Base-by-base conservation (phyloP, 2,329 filamentous ascomycete genomes). In the Fonsecaea pedrosoi region DNA sequence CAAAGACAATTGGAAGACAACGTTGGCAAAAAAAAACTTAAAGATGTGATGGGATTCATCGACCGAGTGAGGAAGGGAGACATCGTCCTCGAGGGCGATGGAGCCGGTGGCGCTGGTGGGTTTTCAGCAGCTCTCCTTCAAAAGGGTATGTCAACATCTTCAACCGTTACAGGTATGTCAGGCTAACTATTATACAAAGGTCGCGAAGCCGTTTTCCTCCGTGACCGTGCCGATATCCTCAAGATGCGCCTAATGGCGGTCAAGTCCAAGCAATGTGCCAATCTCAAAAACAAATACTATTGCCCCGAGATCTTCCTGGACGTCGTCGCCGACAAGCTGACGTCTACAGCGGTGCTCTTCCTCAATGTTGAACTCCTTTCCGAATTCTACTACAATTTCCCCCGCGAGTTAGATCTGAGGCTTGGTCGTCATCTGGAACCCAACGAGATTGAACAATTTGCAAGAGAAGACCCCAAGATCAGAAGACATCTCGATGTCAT, bases 251-350 rank as follows among this genome's bases (percentile, higher is more conserved):
- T 98, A 40, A 78, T 91, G 65, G 95, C 95, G 53, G 85, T 97
- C 65, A 95, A 94, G 78, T 95, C 92, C 15, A 92, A 94, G 77
- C 94, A 97, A 80, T 99, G 95, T 80, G 86, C 89, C 66, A 87
- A 83, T 71, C 85, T 90, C 72, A 90, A 90, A 75, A 97, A 97
- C 83, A 97, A 97, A 82, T 97, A 98, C 81, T 88, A 95, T 81
- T 99, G 95, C 76, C 95, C 95, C 0, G 95, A 99, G 77, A 87
- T 99, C 15, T 99, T 99, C 82, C 87, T 99, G n/a, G 94, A 99
- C 75, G 93, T 96, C 2, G 95, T 97, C 1, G 94, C 95, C 1
- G 92, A 94, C 72, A 98, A 98, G 80, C 86, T 99, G 57, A 96
- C 94, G 2, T 90, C 92, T 1, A 99, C 95, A 0, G 94, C 95